Evolutionary conservation across 805 yeast species (phyloP).

Genomic region (Cyberlindnera mrakii): DNA sequence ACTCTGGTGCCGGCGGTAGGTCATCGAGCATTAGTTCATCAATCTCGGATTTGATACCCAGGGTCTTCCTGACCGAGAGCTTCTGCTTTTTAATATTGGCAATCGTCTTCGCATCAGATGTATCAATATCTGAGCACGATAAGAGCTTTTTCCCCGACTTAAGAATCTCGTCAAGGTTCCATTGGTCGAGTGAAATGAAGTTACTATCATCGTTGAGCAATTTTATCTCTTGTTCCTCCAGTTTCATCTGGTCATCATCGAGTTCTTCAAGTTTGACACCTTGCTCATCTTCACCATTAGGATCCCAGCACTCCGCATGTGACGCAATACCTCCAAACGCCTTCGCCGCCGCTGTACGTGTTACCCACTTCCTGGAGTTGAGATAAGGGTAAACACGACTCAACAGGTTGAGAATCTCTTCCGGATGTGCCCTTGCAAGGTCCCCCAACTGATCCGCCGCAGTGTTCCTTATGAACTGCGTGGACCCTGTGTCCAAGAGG

Average conservation of each 20-base stretch:
- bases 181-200: conserved; percentile 42
- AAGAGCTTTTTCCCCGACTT: conserved; percentile 42
- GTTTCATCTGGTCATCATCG: conserved; percentile 13
- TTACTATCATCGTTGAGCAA: conserved; percentile 30
- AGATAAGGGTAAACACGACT: conserved; percentile 90
- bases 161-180: conserved; percentile 44
- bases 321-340: conserved; percentile 92
- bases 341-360: conserved; percentile 88
- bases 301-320: conserved; percentile 80
- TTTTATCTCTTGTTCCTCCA: conserved; percentile 19
- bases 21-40: conserved; percentile 18
- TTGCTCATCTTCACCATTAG: conserved; percentile 33
- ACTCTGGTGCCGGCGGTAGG: conserved; percentile 11
- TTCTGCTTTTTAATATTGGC: conserved; percentile 47
- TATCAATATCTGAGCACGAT: conserved; percentile 24
- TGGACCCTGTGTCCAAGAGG: conserved; percentile 85
- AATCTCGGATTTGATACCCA: conserved; percentile 35
- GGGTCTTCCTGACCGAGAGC: conserved; percentile 32
- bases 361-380: conserved; percentile 86
- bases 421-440: conserved; percentile 90
- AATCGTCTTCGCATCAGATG: conserved; percentile 25
- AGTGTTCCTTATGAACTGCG: conserved; percentile 86
- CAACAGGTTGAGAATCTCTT: conserved; percentile 74
- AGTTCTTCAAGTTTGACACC: conserved; percentile 21
- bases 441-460: conserved; percentile 98